phyloP scores from a whole-genome alignment of 2,329 filamentous ascomycete genomes.

The Trichoderma sp. region DNA sequence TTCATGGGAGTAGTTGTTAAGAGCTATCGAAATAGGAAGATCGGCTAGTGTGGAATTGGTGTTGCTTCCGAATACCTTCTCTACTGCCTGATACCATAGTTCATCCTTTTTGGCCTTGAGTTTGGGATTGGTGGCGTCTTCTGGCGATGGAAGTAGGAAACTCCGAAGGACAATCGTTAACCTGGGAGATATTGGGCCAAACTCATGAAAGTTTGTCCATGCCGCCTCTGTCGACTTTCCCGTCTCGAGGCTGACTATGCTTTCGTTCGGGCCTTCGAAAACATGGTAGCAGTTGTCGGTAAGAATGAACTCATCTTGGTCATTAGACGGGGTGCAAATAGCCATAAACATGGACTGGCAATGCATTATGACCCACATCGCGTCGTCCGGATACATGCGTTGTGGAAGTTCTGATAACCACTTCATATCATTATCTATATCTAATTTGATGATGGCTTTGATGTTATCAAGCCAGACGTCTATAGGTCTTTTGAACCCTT shows the following conservation, averaged over 20 bases:
- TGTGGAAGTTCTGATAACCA: background rate
- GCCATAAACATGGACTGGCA: background rate
- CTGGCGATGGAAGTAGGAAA: background rate
- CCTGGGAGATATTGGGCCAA: background rate
- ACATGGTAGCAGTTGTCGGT: background rate
- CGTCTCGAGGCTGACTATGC: background rate
- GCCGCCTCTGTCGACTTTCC: background rate
- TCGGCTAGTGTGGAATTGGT: background rate
- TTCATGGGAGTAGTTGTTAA: background rate
- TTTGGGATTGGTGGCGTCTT: background rate
- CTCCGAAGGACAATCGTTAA: background rate
- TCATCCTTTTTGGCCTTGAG: background rate
- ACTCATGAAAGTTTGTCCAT: background rate
- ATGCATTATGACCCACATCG: background rate
- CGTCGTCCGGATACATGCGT: background rate
- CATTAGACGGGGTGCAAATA: background rate
- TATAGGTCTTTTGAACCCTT: background rate
- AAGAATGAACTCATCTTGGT: background rate
- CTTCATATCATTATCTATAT: background rate
- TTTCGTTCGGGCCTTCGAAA: background rate
- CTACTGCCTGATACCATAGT: background rate
- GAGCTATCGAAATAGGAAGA: background rate
- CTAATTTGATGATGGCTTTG: background rate
- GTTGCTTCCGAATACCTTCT: background rate
- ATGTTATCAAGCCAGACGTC: background rate